phyloP scores from a whole-genome alignment of 768 basidiomycete genomes.

The Tremella mesenterica region DNA sequence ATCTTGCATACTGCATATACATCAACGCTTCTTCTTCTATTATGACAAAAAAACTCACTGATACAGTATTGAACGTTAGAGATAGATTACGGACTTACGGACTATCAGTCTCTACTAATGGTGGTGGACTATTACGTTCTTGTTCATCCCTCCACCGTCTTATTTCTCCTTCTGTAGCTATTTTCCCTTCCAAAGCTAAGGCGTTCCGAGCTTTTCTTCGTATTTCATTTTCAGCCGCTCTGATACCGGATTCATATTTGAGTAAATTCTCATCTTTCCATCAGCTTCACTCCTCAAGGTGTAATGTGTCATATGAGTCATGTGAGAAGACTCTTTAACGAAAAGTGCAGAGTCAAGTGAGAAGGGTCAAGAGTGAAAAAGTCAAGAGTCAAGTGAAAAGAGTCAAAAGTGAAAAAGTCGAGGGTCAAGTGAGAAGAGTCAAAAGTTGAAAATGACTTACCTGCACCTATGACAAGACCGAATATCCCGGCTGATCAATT shows the following conservation, averaged over 20 bases:
- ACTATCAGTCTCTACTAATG: too few relatives aligned
- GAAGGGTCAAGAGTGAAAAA: not conserved
- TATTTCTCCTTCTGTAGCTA: conserved; percentile 77
- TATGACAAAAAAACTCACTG: too few relatives aligned
- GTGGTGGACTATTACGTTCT: too few relatives aligned
- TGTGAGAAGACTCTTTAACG: not conserved
- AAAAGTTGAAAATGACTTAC: conserved; percentile 4
- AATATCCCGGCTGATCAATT: conserved; percentile 52
- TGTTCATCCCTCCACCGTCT: conserved; percentile 56
- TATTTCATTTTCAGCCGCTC: conserved; percentile 60
- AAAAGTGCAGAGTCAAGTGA: not conserved
- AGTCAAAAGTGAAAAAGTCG: not conserved
- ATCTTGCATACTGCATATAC: too few relatives aligned
- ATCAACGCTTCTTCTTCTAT: too few relatives aligned
- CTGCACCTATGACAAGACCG: conserved; percentile 61
- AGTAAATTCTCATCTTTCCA: conserved; percentile 61
- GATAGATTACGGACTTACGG: too few relatives aligned
- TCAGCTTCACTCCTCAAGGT: not conserved
- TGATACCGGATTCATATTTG: conserved; percentile 58
- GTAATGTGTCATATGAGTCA: not conserved
- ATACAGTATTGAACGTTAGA: too few relatives aligned
- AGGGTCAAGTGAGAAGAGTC: not conserved
- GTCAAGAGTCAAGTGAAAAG: not conserved
- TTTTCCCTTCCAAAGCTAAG: conserved; percentile 62
- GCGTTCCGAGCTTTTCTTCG: conserved; percentile 67